Base-by-base conservation (phyloP, 306 rosid species). In the Cucumis hystrix region DNA sequence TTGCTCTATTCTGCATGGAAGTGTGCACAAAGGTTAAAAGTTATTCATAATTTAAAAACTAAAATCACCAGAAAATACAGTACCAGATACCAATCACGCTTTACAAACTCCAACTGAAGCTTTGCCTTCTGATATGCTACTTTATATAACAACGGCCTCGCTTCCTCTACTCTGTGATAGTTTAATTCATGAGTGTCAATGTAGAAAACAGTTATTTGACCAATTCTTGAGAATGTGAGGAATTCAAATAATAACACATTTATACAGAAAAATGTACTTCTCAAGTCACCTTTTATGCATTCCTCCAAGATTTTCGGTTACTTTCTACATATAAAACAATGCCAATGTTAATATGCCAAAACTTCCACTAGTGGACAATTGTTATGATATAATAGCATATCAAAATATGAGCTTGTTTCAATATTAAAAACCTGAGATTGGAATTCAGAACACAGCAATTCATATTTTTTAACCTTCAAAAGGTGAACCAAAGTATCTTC, bases 41-140 rank as follows among this genome's bases (percentile, higher is more conserved):
- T 78, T 72, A 71, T 59, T 74, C 76, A 75, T 33, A 43, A 56
- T 52, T 59, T 59, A 76, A 74, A 67, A 78, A 79, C 61, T 74
- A 20, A 82, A 51, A 58, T 58, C 21, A 82, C 76, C 64, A 28
- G 68, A 47, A 81, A 68, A 71, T 40, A 20, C 0, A 11, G 58
- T 88, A 92, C 99, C 97, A 49, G 91, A 71, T 88, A 87, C 71
- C 76, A 85, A 66, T 85, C 83, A 47, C 55, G 93, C 90, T 89
- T 89, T 82, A 84, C 60, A 58, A 77, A 70, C 93, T 84, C 61
- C 84, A 95, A 79, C 77, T 86, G 93, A 79, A 88, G 75, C 81
- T 87, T 92, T 54, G 96, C 93, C 84, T 79, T 95, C 81, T 88
- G 80, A 86, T 84, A 86, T 17, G 81, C 92, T 81, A 92, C 60